phyloP scores from a whole-genome alignment of 164 flowering plant genomes.

The Akebia trifoliata region DNA sequence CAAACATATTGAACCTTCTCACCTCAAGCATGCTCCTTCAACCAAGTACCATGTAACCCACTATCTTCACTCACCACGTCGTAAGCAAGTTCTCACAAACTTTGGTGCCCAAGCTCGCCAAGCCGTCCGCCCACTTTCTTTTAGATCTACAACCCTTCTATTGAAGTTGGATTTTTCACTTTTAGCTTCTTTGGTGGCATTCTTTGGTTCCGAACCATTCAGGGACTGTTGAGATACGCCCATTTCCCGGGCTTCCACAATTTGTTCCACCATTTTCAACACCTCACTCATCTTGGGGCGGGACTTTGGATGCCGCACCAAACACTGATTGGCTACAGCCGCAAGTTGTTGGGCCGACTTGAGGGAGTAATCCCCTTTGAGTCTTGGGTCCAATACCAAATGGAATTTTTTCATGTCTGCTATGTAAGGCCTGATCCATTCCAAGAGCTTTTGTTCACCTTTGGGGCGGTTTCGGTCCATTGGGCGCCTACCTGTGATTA shows the following conservation, averaged over 20 bases:
- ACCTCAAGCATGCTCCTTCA: too few relatives aligned
- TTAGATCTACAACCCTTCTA: constrained; percentile 25
- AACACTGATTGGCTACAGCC: constrained; percentile 57
- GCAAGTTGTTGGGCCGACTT: constrained; percentile 59
- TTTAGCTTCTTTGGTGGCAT: constrained; percentile 12
- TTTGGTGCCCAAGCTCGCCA: constrained; percentile 34
- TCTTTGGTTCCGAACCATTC: constrained; percentile 11
- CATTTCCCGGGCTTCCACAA: constrained; percentile 32
- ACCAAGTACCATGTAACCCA: too few relatives aligned
- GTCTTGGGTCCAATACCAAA: constrained; percentile 61
- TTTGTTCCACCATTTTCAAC: constrained; percentile 52
- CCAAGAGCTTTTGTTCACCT: constrained; percentile 68
- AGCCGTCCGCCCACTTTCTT: constrained; percentile 27
- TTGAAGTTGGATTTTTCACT: constrained; percentile 5
- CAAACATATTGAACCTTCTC: too few relatives aligned
- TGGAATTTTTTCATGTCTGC: constrained; percentile 50
- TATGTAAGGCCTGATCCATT: constrained; percentile 69
- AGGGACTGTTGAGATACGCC: constrained; percentile 25
- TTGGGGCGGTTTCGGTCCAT: constrained; percentile 61
- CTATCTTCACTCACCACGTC: background rate
- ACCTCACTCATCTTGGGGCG: too few relatives aligned
- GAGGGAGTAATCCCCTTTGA: constrained; percentile 34
- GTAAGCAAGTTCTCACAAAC: constrained; percentile 22
- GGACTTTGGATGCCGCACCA: constrained; percentile 37
- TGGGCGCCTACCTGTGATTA: constrained; percentile 75